Conservation (phyloP, 306 rosid species). For the Malus sylvestris region DNA sequence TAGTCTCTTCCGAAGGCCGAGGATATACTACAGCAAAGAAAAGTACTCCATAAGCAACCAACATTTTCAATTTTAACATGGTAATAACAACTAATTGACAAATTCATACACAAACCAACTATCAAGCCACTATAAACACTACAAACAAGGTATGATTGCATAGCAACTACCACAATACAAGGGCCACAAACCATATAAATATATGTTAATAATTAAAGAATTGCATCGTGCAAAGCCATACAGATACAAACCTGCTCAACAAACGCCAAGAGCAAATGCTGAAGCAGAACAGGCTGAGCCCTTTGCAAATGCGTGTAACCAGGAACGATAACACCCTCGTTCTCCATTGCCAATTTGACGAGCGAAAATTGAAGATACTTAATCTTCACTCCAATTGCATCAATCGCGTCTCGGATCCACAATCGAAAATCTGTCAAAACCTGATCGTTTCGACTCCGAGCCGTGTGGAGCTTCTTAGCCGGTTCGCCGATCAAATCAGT, state of each 20-base stretch:
- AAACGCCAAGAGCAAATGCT: constrained; percentile 76
- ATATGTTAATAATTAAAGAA: not conserved
- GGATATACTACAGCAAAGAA: not conserved
- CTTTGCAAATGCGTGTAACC: constrained; percentile 93
- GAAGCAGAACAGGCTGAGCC: constrained; percentile 85
- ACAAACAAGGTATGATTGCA: not conserved
- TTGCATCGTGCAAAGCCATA: too few species aligned
- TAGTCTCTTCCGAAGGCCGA: constrained; percentile 2
- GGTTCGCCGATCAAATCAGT: constrained; percentile 90
- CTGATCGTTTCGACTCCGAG: constrained; percentile 92
- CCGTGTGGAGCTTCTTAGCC: constrained; percentile 90
- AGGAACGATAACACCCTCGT: constrained; percentile 71
- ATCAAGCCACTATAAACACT: not conserved
- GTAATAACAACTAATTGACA: not conserved
- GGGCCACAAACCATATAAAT: not conserved
- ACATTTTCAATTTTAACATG: not conserved
- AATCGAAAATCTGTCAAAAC: constrained; percentile 66
- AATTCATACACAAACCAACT: not conserved
- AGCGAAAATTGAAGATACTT: constrained; percentile 62
- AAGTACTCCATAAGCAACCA: not conserved
- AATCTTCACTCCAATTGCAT: constrained; percentile 42
- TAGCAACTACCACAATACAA: not conserved
- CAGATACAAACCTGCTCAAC: constrained; percentile 76
- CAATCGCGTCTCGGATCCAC: constrained; percentile 92
- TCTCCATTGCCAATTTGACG: constrained; percentile 43